phyloP scores from a whole-genome alignment of 2,329 filamentous ascomycete species.

The Setomelanomma holmii region DNA sequence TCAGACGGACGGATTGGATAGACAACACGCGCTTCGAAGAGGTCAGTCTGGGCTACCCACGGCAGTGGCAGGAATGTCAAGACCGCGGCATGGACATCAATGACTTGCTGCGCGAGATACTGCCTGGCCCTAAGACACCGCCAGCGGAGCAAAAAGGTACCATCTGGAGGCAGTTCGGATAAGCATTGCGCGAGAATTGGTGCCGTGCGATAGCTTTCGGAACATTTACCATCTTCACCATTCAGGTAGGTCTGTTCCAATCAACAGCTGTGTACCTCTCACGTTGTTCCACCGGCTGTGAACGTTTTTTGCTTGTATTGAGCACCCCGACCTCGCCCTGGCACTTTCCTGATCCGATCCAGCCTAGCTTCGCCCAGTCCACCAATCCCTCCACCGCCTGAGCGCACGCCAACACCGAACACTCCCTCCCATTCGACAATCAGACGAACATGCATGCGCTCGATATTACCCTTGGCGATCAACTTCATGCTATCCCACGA shows the following conservation, averaged over 20 bases:
- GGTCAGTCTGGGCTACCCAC: constrained; percentile 55
- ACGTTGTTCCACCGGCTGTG: constrained; percentile 4
- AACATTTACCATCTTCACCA: no score
- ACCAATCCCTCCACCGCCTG: constrained; percentile 12
- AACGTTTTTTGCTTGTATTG: background rate
- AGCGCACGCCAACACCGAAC: constrained; percentile 8
- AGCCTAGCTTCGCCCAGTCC: constrained; percentile 15
- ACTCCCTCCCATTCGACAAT: constrained; percentile 10
- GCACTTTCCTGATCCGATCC: constrained; percentile 28
- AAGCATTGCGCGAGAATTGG: constrained; percentile 2
- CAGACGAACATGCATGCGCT: background rate
- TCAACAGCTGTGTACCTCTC: constrained; percentile 3
- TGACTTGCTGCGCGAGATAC: constrained; percentile 54
- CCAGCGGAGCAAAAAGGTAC: constrained; percentile 26
- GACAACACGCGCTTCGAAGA: constrained; percentile 57
- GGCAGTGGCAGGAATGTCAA: constrained; percentile 55
- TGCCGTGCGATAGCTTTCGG: background rate
- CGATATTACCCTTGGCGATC: constrained; percentile 10
- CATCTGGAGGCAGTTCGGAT: constrained; percentile 39
- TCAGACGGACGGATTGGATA: constrained; percentile 56
- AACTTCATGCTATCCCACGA: constrained; percentile 2
- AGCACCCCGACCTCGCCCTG: constrained; percentile 3
- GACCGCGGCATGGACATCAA: constrained; percentile 54
- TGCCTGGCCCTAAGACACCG: constrained; percentile 51
- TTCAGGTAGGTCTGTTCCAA: constrained; percentile 9